Base-by-base conservation (phyloP, 2,329 filamentous ascomycete genomes). In the Botrytis porri region DNA sequence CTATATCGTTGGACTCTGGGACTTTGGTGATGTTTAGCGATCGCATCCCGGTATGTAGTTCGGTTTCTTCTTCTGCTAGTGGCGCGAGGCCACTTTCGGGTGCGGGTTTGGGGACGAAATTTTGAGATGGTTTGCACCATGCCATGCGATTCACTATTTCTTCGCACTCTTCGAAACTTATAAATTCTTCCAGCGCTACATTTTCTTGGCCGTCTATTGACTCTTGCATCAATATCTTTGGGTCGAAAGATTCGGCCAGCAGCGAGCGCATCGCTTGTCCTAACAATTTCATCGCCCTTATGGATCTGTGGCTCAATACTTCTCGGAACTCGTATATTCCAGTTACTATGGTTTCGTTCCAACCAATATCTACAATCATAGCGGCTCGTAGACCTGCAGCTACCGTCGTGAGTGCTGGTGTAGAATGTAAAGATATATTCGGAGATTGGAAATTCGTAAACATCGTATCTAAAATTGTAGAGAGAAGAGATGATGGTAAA, bases 241-340 rank as follows among this genome's bases (percentile, higher is more conserved):
- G 74, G 29, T 76, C 74, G 62, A 85, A 79, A 73, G 84, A 82
- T 35, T 84, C 82, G 32, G 87, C 86, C 5, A 95, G 81, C 29
- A 92, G 80, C 72, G 86, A 87, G 77, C 90, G 92, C 77, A 94
- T 90, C 73, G 90, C 88, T 77, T 91, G 86, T 61, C 92, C 87
- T 32, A 98, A 83, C 73, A 88, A 81, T 79, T 90, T 95, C 74
- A 92, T 94, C 48, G 89, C 94, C 76, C 96, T 87, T 22, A 93
- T 86, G 57, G 89, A 95, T 71, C 93, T 87, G 73, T 86, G 88
- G 71, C 89, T 89, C 25, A 87, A 85, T 1, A 97, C 89, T 81
- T 97, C 94, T 71, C 93, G 90, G 81, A 94, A 97, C 82, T 99
- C 96, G 80, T 95, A 98, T 10, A 98, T 87, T 9, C 91, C 92